phyloP scores from a whole-genome alignment of 306 rosid genomes.

The Corylus americana region DNA sequence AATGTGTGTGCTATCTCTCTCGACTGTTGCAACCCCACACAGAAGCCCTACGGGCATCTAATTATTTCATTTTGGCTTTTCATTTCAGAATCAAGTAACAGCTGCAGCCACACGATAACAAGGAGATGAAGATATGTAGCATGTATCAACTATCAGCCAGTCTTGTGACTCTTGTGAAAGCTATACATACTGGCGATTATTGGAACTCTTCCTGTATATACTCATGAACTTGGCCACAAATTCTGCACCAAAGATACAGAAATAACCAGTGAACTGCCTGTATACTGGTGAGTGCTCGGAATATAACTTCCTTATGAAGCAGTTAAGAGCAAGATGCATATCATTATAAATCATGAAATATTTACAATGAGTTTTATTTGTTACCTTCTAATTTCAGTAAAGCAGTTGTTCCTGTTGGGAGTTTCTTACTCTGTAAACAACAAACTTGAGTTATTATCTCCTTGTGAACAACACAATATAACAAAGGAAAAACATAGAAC shows the following conservation, averaged over 20 bases:
- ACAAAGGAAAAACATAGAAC: conserved; percentile 11
- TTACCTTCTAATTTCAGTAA: conserved; percentile 84
- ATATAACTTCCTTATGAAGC: too few relatives aligned
- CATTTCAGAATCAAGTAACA: neutral
- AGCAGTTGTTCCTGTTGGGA: conserved; percentile 81
- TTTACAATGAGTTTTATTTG: neutral
- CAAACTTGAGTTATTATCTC: conserved; percentile 20
- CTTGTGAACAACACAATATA: neutral
- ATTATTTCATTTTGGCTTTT: neutral
- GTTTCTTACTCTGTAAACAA: conserved; percentile 63
- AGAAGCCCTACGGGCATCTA: neutral
- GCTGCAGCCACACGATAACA: neutral
- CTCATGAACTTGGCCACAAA: conserved; percentile 90
- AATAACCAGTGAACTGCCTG: neutral
- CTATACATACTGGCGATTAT: conserved; percentile 43
- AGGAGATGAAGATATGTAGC: neutral
- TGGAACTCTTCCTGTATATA: conserved; percentile 61
- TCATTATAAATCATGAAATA: neutral
- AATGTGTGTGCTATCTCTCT: neutral
- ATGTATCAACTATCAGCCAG: neutral
- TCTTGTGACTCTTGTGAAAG: neutral
- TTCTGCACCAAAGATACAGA: conserved; percentile 52
- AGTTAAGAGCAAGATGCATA: neutral
- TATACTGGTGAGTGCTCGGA: neutral
- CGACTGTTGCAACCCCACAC: neutral